These are phyloP conservation scores for Irpex sp. DNA, from an alignment of 1,284 basidiomycete genomes.

Conservation along the genomic window DNA sequence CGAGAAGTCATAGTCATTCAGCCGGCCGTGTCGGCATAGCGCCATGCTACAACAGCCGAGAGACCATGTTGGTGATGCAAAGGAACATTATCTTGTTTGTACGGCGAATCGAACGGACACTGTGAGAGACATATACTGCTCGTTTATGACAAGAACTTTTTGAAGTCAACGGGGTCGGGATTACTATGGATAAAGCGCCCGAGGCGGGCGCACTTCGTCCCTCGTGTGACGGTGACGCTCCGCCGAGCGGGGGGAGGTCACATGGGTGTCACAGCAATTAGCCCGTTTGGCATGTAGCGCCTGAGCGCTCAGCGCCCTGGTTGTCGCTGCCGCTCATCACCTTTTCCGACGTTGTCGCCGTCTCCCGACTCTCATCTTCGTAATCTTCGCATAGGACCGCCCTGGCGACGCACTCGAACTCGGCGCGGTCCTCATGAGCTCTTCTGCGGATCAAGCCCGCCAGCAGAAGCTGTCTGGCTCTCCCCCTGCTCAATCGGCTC, in stretches of 20 bases:
- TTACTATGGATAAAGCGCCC: no score
- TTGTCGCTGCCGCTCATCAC: constrained; percentile 14
- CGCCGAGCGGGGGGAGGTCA: background rate
- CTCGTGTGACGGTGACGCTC: no score
- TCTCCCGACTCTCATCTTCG: constrained; percentile 1
- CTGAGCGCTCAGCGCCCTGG: constrained; percentile 2
- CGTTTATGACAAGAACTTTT: no score
- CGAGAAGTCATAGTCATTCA: no score
- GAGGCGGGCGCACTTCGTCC: no score
- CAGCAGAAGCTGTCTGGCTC: constrained; percentile 23
- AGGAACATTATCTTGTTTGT: no score
- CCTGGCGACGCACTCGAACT: constrained; percentile 16
- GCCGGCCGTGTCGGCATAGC: no score
- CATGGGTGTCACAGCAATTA: background rate
- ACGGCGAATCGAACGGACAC: no score
- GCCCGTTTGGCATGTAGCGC: background rate
- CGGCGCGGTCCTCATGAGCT: constrained; percentile 22
- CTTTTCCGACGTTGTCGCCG: constrained; percentile 11
- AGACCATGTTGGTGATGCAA: no score
- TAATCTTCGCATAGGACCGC: background rate
- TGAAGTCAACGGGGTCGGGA: no score
- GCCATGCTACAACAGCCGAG: no score
- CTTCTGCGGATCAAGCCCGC: constrained; percentile 22
- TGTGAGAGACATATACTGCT: no score
- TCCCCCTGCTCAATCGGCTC: constrained; percentile 25